Conservation (phyloP, 495 filamentous ascomycete genomes). For the Daldinia caldariorum region DNA sequence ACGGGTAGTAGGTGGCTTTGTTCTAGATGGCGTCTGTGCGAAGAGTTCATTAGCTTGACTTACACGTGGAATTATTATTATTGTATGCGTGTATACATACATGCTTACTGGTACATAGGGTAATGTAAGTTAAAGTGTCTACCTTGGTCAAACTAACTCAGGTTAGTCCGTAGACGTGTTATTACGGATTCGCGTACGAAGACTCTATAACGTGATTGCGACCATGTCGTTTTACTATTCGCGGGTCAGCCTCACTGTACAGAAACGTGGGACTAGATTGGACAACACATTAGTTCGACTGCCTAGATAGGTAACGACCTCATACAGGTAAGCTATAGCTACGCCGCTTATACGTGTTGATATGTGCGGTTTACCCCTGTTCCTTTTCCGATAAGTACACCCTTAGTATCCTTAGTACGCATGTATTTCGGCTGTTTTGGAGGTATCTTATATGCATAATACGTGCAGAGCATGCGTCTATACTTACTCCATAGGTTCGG, state of each 20-base stretch:
- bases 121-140: background rate
- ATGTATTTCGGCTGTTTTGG: constrained; percentile 1
- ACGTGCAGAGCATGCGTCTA: background rate
- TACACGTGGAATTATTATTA: constrained; percentile 13
- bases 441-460: constrained; percentile 4
- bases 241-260: constrained; percentile 27
- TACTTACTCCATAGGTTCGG: no score
- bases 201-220: constrained; percentile 26
- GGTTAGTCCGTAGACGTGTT: no score
- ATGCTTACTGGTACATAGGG: no score
- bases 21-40: background rate
- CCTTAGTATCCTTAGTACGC: constrained; percentile 10
- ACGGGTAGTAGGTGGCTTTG: background rate
- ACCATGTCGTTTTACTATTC: constrained; percentile 27
- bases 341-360: background rate
- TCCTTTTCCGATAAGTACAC: constrained; percentile 34
- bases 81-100: no score
- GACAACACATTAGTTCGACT: constrained; percentile 31
- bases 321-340: constrained; percentile 6
- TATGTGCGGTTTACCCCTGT: constrained; percentile 9
- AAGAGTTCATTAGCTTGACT: constrained; percentile 11
- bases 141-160: constrained; percentile 16
- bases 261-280: constrained; percentile 23
- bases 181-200: no score
- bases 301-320: constrained; percentile 6